These are phyloP conservation scores for Canariomyces notabilis DNA, from an alignment of 2,329 filamentous ascomycete species.

Conservation along the genomic window DNA sequence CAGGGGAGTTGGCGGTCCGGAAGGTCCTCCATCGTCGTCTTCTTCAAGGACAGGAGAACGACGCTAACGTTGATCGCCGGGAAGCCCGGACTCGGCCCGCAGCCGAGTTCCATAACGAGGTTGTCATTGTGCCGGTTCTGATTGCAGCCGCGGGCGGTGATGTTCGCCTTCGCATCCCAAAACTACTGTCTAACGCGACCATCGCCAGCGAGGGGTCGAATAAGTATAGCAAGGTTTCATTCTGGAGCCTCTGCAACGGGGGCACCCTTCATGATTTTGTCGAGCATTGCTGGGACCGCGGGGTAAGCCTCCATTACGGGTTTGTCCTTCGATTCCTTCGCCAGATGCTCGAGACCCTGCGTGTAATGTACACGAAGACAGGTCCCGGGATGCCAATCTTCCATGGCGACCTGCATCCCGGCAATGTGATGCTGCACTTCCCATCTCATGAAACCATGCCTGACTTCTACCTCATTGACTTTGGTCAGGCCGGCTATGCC, in stretches of 20 bases:
- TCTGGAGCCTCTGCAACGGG: slow-evolving; percentile 14
- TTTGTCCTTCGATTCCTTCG: slow-evolving; percentile 5
- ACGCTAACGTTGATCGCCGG: not conserved
- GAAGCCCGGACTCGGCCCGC: not conserved
- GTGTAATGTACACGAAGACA: slow-evolving; percentile 10
- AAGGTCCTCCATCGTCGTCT: slow-evolving; percentile 1
- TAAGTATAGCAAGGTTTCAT: slow-evolving; percentile 2
- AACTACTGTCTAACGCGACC: not conserved
- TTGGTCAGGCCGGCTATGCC: slow-evolving; percentile 6
- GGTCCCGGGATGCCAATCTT: not conserved
- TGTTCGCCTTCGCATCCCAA: not conserved
- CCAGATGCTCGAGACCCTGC: slow-evolving; percentile 11
- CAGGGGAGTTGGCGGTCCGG: not conserved
- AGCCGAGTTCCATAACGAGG: slow-evolving; percentile 4
- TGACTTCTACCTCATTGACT: slow-evolving; percentile 8
- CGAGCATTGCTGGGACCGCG: not conserved
- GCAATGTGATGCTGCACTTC: slow-evolving; percentile 8
- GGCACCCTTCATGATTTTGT: slow-evolving; percentile 7
- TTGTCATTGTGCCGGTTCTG: not conserved
- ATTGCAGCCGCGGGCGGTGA: not conserved
- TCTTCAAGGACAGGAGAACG: no score
- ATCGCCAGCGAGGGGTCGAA: not conserved
- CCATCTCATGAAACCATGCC: not conserved
- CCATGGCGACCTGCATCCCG: slow-evolving; percentile 6
- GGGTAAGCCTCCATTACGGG: not conserved